Base-by-base conservation (phyloP, 2,329 filamentous ascomycete genomes). In the Cladophialophora exuberans region DNA sequence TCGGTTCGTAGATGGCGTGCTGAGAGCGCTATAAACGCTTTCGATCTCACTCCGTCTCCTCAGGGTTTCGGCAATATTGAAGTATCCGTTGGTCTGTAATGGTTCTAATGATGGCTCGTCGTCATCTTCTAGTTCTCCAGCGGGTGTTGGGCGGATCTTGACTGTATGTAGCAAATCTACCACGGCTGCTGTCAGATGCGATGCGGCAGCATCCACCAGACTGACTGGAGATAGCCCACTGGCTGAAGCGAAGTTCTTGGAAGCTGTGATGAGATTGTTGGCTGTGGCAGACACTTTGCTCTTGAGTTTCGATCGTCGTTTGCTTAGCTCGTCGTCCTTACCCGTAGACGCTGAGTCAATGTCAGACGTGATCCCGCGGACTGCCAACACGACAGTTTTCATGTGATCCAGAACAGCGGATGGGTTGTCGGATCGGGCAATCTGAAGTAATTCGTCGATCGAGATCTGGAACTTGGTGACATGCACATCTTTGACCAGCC, bases 391-490 rank as follows among this genome's bases (percentile, higher is more conserved):
- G 23, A 97, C 90, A 52, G 82, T 77, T 71, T 96, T 96, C 85
- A 97, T 93, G 64, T 87, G 84, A 39, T 94, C 88, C 44, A 95
- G 85, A 28, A 94, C 86, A 62, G 83, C 83, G 41, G 87, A 82
- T 0, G 90, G 84, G 48, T 88, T 83, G n/a, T 88, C 83, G 28
- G 80, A 80, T 45, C 92, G 85, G 15, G 91, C 90, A 35, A 81
- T 83, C 61, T 87, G 87, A 30, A 99, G 79, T 33, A 97, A 80
- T 66, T 97, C 93, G 68, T 99, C 93, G 58, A 99, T 89, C 18
- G 91, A 84, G 57, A 97, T 87, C 71, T 99, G 94, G 76, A 96
- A 97, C 67, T 90, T 92, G 46, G 93, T 97, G 62, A 99, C 85
- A 69, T 97, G 89, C 10, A 97, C 83, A 71, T 97, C 94, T 73